Evolutionary conservation across 345 rosid genomes (phyloP).

Genomic region (Eucalyptus cloeziana): DNA sequence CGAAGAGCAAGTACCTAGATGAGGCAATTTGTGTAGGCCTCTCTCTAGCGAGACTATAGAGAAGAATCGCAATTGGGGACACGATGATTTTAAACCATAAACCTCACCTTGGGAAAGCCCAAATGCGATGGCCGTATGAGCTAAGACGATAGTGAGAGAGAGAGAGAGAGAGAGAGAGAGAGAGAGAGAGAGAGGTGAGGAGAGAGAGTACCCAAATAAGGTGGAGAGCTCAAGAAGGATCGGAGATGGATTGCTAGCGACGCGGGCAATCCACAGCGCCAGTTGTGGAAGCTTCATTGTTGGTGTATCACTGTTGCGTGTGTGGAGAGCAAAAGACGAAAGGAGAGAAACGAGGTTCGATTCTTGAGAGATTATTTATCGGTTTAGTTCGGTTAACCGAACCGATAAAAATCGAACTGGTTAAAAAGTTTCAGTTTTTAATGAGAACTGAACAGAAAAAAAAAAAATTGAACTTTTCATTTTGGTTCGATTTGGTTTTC

Average conservation of each 20-base stretch:
- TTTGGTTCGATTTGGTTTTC: too few species aligned
- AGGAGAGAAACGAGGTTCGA: too few species aligned
- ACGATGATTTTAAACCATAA: conserved; percentile 19
- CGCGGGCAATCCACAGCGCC: conserved; percentile 33
- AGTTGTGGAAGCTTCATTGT: background rate
- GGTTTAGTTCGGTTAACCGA: too few species aligned
- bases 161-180: too few species aligned
- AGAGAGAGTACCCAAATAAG: conserved; percentile 33
- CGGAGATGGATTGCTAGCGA: conserved; percentile 25
- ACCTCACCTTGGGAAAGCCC: background rate
- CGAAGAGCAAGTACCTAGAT: background rate
- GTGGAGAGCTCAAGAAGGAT: conserved; percentile 46
- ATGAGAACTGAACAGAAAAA: too few species aligned
- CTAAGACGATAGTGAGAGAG: background rate
- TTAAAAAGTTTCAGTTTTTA: too few species aligned
- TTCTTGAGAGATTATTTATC: too few species aligned
- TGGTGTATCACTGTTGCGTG: too few species aligned
- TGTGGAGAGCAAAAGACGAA: too few species aligned
- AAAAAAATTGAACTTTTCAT: too few species aligned
- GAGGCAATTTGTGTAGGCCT: conserved; percentile 35
- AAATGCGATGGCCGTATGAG: background rate
- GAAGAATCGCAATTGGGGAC: conserved; percentile 30
- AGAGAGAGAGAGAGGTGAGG: background rate
- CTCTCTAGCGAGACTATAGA: conserved; percentile 38
- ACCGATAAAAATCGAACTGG: too few species aligned